Percentiles rank a stretch among this genome's conserved stretches.
Conservation (phyloP, 306 rosid genomes). For the Begonia masoniana region DNA sequence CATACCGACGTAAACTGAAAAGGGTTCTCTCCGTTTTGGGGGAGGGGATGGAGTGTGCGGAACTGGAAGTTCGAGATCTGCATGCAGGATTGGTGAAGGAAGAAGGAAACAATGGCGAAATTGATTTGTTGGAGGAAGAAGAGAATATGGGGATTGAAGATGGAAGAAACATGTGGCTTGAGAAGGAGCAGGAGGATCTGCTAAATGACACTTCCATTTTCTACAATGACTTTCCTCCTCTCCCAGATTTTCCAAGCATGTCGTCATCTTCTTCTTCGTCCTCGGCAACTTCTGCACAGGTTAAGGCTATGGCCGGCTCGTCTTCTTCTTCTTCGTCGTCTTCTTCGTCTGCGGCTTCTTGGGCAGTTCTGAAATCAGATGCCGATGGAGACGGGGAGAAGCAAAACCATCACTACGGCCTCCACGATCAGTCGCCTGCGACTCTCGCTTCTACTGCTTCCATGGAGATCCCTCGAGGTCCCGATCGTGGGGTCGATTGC, state of each 20-base stretch:
- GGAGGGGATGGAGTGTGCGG: slow-evolving; percentile 16
- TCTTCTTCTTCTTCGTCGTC: slow-evolving; percentile 24
- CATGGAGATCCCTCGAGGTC: slow-evolving; percentile 30
- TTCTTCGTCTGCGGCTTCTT: slow-evolving; percentile 47
- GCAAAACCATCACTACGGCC: background rate
- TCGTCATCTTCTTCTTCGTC: slow-evolving; percentile 49
- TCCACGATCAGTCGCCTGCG: background rate
- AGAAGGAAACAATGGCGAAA: slow-evolving; percentile 9
- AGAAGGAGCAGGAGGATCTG: slow-evolving; percentile 4
- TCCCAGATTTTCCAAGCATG: slow-evolving; percentile 90
- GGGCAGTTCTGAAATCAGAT: slow-evolving; percentile 57
- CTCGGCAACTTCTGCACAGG: slow-evolving; percentile 16
- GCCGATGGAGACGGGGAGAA: slow-evolving; percentile 27
- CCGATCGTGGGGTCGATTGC: slow-evolving; percentile 22
- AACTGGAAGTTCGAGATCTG: slow-evolving; percentile 30
- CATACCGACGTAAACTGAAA: slow-evolving; percentile 16
- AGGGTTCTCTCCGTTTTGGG: slow-evolving; percentile 2
- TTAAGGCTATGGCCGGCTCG: slow-evolving; percentile 27
- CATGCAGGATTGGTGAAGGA: slow-evolving; percentile 36
- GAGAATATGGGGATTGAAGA: background rate
- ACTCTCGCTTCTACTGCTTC: slow-evolving; percentile 51
- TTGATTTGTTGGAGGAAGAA: background rate
- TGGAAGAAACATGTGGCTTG: slow-evolving; percentile 3
- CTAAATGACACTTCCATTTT: slow-evolving; percentile 31
- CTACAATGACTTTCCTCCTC: slow-evolving; percentile 64